Base-by-base conservation (phyloP, 106 monocot genomes). In the Gastrodia elata region DNA sequence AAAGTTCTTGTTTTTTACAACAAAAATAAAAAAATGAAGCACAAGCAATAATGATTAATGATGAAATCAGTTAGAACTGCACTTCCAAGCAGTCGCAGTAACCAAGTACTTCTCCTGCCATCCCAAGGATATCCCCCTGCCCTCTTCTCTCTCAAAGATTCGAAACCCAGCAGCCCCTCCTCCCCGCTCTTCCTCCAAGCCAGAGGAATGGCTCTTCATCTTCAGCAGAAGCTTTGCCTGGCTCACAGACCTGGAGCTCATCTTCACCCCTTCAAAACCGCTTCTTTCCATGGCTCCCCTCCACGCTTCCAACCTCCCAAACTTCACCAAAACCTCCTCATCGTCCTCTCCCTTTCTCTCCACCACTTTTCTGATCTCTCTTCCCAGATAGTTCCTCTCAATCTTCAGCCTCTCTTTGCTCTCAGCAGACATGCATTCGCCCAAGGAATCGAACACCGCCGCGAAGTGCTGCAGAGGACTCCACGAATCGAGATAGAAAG, bases 171-270 rank as follows among this genome's bases (percentile, higher is more conserved):
- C 68, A 18, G 71, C 36, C 13, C 33, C 68, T 30, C 64, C 28
- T 20, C 73, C 76, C n/a, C n/a, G n/a, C n/a, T n/a, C n/a, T 40
- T 74, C 52, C 25, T 77, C 84, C 18, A 42, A 65, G 6, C 46
- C 39, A 11, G 65, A 69, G 18, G 49, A 70, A 38, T 68, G 79
- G 80, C 75, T 83, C 71, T 83, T 83, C 4, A 87, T 87, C 77
- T 80, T 87, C 27, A 87, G 38, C 6, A 87, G 71, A 9, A 87
- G 78, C 83, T 81, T 87, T 43, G 87, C 87, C 37, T 87, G 87
- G 75, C 83, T 83, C 40, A 87, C 68, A n/a, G 87, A 75, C 71
- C 77, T 75, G 14, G 83, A 83, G 34, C 87, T 87, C 78, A 83
- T 30, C 69, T 43, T 76, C 39, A 75, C 58, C 3, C 64, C 78